Evolutionary conservation across 139 green algal species (phyloP), one percentile per base, ranked within the genome.

Genomic region (Pycnococcus provasolii): DNA sequence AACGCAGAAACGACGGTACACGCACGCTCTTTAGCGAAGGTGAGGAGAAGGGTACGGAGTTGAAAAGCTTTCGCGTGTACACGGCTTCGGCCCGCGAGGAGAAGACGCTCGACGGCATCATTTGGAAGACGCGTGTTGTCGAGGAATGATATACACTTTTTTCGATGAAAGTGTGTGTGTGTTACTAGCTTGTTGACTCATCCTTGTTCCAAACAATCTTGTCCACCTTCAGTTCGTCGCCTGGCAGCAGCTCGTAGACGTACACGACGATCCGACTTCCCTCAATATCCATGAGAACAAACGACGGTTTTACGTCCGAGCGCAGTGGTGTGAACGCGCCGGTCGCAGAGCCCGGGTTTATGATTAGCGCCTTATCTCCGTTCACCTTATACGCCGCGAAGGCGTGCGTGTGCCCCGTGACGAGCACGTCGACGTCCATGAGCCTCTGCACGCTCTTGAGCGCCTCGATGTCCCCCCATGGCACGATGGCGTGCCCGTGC

Each of bases 241-340:
- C 73, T 26, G 26, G 26, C 11, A 88, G 64, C 51, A 97, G 80
- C 79, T 96, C 81, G 74, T 97, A 97, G n/a, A 96, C 80, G 64
- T 97, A 97, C 15, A 96, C 84, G 0, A 83, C 89, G 1, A 67
- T 39, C 11, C 40, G 26, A 3, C 26, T 73, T 0, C 84, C 91
- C 51, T 95, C 87, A n/a, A 97, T 74, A 66, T 97, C 91, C 86
- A 97, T 91, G 3, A 97, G 85, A 39, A 94, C 85, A 77, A 97
- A 97, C 76, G 77, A 90, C 46, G 91, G 91, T 8, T 74, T 73
- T 9, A 83, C 73, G 0, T 72, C 45, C 26, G 2, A 62, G 40
- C 37, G 51, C 11, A 78, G 46, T 43, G 58, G 78, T 70, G 76
- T 84, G 75, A 86, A 95, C 2, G 91, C 89, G 9, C 92, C 92